phyloP scores from a whole-genome alignment of 2,329 filamentous ascomycete genomes.

The Diaporthe helianthi region DNA sequence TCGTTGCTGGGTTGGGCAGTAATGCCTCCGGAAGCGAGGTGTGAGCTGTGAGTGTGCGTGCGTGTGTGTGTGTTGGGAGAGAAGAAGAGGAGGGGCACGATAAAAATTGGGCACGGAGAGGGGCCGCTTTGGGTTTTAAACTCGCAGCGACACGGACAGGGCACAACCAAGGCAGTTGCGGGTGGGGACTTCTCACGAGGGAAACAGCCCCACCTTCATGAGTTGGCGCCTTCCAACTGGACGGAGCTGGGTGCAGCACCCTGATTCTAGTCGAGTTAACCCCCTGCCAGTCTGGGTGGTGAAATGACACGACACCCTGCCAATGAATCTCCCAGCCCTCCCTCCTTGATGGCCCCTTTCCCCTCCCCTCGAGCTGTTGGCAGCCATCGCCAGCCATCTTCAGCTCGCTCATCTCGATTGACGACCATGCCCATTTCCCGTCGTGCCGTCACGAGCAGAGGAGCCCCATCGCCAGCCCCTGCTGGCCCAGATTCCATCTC shows the following conservation, averaged over 20 bases:
- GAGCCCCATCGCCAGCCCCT: slow-evolving; percentile 13
- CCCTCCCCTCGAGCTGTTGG: background rate
- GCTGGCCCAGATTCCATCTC: background rate
- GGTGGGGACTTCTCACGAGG: slow-evolving; percentile 10
- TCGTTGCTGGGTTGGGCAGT: slow-evolving; percentile 31
- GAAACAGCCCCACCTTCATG: slow-evolving; percentile 24
- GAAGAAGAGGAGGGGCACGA: slow-evolving; percentile 20
- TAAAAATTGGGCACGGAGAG: slow-evolving; percentile 33
- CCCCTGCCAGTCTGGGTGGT: background rate
- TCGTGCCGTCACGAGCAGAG: slow-evolving; percentile 23
- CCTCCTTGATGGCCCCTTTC: slow-evolving; percentile 4
- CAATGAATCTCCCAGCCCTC: slow-evolving; percentile 24
- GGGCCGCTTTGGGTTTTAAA: slow-evolving; percentile 35
- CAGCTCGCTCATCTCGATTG: slow-evolving; percentile 25
- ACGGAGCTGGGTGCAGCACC: slow-evolving; percentile 19
- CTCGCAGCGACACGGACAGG: slow-evolving; percentile 32
- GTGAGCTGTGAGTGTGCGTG: slow-evolving; percentile 6
- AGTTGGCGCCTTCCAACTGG: slow-evolving; percentile 31
- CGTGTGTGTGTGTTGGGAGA: slow-evolving; percentile 18
- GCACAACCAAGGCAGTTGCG: slow-evolving; percentile 16
- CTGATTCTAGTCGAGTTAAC: background rate
- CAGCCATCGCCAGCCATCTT: background rate
- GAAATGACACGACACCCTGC: slow-evolving; percentile 25
- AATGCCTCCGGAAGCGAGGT: slow-evolving; percentile 29
- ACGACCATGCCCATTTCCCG: background rate